These are phyloP conservation scores for Tephrocybe sp. DNA, from an alignment of 768 basidiomycete species.

Conservation along the genomic window DNA sequence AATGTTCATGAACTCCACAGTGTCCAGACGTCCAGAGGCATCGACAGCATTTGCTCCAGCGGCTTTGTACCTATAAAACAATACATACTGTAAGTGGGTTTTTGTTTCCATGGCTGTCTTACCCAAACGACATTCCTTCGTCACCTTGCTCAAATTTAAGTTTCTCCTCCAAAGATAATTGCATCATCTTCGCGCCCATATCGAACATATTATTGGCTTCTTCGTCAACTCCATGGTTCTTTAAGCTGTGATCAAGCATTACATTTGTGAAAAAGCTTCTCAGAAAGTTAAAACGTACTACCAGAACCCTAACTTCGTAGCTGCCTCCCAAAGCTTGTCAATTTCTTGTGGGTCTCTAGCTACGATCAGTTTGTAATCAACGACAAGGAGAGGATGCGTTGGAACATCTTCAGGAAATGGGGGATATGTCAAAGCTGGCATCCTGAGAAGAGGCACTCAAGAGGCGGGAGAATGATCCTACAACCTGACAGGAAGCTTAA, in stretches of 20 bases:
- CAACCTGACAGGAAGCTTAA: no score
- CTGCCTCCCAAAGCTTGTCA: conserved; percentile 53
- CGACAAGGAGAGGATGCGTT: conserved; percentile 51
- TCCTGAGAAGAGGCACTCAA: conserved; percentile 2
- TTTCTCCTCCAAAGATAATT: conserved; percentile 52
- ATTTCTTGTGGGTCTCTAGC: conserved; percentile 40
- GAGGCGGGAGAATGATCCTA: no score
- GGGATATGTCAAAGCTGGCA: conserved; percentile 26
- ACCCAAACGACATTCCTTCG: conserved; percentile 39
- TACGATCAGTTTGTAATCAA: conserved; percentile 50
- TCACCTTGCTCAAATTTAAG: conserved; percentile 58
- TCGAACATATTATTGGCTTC: conserved; percentile 51
- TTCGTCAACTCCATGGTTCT: conserved; percentile 51
- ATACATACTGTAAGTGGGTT: background rate
- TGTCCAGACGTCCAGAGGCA: conserved; percentile 52
- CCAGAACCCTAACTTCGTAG: conserved; percentile 62
- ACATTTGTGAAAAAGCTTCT: background rate
- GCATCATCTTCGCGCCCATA: conserved; percentile 52
- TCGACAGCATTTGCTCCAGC: conserved; percentile 61
- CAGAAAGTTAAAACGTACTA: conserved; percentile 40
- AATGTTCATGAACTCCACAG: conserved; percentile 62
- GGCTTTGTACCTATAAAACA: conserved; percentile 49
- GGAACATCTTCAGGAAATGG: conserved; percentile 53
- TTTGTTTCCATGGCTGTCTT: background rate
- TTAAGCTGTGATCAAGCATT: conserved; percentile 33